phyloP scores from a whole-genome alignment of 139 green algal genomes.

The Tetraselmis striata region DNA sequence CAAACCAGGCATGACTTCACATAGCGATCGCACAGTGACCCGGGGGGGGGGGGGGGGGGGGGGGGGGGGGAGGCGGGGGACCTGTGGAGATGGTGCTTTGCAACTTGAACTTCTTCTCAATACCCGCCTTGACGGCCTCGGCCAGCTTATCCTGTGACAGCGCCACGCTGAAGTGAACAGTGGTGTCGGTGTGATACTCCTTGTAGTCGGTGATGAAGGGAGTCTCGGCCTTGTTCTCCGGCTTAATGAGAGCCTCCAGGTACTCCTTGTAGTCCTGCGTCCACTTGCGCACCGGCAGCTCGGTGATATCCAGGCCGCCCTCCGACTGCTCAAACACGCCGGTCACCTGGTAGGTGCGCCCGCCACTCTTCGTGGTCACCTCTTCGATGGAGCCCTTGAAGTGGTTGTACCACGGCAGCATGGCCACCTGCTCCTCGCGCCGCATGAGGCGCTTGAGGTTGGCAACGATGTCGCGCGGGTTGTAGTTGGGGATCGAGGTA shows the following conservation, averaged over 20 bases:
- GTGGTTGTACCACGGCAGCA: constrained; percentile 87
- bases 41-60: no score
- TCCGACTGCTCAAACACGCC: constrained; percentile 26
- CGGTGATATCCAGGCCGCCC: constrained; percentile 81
- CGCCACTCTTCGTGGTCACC: constrained; percentile 1
- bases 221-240: constrained; percentile 56
- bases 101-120: constrained; percentile 91
- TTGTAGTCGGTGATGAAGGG: constrained; percentile 75
- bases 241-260: constrained; percentile 83
- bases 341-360: constrained; percentile 1
- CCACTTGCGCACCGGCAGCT: constrained; percentile 95
- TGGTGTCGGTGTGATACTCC: constrained; percentile 85
- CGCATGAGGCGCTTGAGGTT: constrained; percentile 84
- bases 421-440: constrained; percentile 60
- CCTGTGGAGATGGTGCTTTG: constrained; percentile 64
- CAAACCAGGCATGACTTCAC: no score
- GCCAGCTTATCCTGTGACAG: constrained; percentile 60
- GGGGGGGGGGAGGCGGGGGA: no score
- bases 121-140: constrained; percentile 41
- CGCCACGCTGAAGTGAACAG: constrained; percentile 83
- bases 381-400: constrained; percentile 68
- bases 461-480: constrained; percentile 80
- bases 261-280: constrained; percentile 99
- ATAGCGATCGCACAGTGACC: no score
- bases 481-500: constrained; percentile 97